Conservation (phyloP, 2,329 filamentous ascomycete genomes). For the Ascochyta viciae-villosae region DNA sequence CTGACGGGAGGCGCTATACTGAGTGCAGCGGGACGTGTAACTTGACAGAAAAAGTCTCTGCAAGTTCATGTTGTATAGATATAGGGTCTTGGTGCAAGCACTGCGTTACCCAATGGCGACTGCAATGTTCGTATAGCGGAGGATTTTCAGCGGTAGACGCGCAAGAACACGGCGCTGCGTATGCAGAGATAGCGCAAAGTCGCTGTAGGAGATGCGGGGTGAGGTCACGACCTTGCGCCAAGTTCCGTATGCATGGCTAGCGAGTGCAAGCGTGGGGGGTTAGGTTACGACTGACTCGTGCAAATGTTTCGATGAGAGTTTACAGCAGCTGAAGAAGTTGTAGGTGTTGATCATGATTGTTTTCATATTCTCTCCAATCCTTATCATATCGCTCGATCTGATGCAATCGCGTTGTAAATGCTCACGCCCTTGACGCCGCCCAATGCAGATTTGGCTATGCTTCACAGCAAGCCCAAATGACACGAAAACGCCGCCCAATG, state of each 20-base stretch:
- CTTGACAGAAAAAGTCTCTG: not conserved
- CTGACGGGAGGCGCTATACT: not conserved
- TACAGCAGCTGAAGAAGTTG: not conserved
- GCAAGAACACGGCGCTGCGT: not conserved
- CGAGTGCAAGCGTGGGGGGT: slow-evolving; percentile 17
- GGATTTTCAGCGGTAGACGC: slow-evolving; percentile 7
- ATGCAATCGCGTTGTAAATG: slow-evolving; percentile 25
- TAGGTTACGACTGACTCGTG: slow-evolving; percentile 12
- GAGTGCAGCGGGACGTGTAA: not conserved
- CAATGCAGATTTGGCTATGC: slow-evolving; percentile 29
- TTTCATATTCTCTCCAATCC: not conserved
- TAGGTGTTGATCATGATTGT: not conserved
- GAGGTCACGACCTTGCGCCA: slow-evolving; percentile 33
- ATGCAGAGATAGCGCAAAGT: slow-evolving; percentile 13
- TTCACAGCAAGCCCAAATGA: slow-evolving; percentile 11
- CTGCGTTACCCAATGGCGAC: not conserved
- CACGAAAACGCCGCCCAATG: slow-evolving; percentile 29
- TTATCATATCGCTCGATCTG: not conserved
- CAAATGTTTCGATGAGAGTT: not conserved
- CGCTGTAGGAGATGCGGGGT: slow-evolving; percentile 28
- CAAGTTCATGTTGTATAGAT: not conserved
- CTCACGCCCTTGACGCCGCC: slow-evolving; percentile 34
- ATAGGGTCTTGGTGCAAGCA: too few relatives aligned
- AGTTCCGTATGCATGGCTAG: slow-evolving; percentile 24
- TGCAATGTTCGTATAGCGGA: not conserved